phyloP scores from a whole-genome alignment of 148 eudicot genomes.

The Hydrangea macrophylla region DNA sequence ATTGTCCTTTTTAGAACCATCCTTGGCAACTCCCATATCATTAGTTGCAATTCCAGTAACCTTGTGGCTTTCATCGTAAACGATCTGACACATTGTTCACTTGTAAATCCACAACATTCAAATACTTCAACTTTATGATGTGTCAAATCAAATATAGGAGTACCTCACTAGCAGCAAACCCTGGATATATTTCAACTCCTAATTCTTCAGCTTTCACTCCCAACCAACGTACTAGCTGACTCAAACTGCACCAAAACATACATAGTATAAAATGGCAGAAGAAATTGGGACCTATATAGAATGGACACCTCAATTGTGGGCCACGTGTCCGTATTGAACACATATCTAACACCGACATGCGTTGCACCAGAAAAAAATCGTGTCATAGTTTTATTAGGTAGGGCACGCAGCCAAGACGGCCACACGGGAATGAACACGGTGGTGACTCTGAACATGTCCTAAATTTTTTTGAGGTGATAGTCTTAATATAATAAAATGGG shows the following conservation, averaged over 20 bases:
- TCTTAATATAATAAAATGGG: too few relatives aligned
- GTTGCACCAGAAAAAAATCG: too few relatives aligned
- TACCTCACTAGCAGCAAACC: slow-evolving; percentile 99
- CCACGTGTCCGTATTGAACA: too few relatives aligned
- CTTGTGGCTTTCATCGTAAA: slow-evolving; percentile 56
- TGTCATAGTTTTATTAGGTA: too few relatives aligned
- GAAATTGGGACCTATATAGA: not conserved
- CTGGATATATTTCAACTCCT: slow-evolving; percentile 96
- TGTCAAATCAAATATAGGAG: slow-evolving; percentile 14
- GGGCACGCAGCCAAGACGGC: too few relatives aligned
- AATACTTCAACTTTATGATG: not conserved
- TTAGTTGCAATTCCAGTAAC: slow-evolving; percentile 92
- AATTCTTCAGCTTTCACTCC: slow-evolving; percentile 92
- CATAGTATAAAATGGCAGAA: slow-evolving; percentile 8
- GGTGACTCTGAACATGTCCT: too few relatives aligned
- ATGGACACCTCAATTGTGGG: too few relatives aligned
- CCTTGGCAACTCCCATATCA: slow-evolving; percentile 91
- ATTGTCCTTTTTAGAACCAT: slow-evolving; percentile 71
- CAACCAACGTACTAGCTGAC: slow-evolving; percentile 89
- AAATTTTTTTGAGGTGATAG: too few relatives aligned
- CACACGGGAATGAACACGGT: too few relatives aligned
- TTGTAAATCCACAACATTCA: not conserved
- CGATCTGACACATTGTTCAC: slow-evolving; percentile 42
- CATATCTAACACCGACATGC: too few relatives aligned
- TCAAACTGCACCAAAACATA: slow-evolving; percentile 61